Base-by-base conservation (phyloP, 2,329 filamentous ascomycete species). In the Byssochlamys sp. region DNA sequence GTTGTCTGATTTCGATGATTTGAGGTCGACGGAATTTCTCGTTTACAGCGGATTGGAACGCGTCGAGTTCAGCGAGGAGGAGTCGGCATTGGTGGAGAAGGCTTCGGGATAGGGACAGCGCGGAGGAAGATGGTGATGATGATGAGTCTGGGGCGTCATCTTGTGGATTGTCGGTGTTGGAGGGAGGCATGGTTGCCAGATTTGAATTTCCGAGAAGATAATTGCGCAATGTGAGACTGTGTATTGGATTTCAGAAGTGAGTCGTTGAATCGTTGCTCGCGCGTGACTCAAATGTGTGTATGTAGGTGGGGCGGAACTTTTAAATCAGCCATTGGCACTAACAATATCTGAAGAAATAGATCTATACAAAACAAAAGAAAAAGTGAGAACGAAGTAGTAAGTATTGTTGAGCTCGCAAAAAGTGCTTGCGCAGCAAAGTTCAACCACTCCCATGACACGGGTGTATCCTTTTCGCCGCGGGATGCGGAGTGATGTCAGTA, bases 1-100 rank as follows among this genome's bases (percentile, higher is more conserved):
- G 79, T 28, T 76, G 73, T 10, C 79, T 74, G 52, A 80, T 66
- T 59, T 83, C 80, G 5, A 81, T 75, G 19, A 71, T 66, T 57
- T 78, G 73, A 14, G 78, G 76, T 57, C 76, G 75, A 33, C 75
- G 75, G 48, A 73, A 68, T 3, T 67, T 67, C n/a, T 67, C 54
- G 35, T 67, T 66, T 50, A 81, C 66, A 53, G 75, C 71, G 14
- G 65, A 55, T 60, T 77, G 73, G 59, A 80, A 77, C 29, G 73
- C 62, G 52, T 77, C 72, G 14, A 81, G 63, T 61, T 81, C 79
- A 14, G 67, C 60, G 31, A 81, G 68, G 7, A 81, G 69, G 3
- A 63, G 60, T 24, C 66, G 66, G 60, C 75, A 78, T 69, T 73
- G 67, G 55, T 69, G 58, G 10, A 72, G 63, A 14, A 77, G 71